phyloP scores from a whole-genome alignment of 257 asterid species.

The Solanum dulcamara region DNA sequence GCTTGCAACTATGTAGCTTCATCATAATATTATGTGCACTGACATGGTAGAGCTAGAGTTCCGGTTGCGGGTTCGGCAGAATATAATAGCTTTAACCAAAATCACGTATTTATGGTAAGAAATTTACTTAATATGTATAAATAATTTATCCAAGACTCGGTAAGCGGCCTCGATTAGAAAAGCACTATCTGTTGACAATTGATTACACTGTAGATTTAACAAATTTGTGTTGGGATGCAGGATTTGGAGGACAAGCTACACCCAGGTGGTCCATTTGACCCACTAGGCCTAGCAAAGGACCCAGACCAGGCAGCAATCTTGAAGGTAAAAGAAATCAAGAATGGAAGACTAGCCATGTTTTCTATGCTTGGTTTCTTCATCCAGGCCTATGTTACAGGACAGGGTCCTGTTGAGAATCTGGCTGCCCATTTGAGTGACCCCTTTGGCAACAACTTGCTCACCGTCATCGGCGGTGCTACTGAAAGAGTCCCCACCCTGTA shows the following conservation, averaged over 20 bases:
- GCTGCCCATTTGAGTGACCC: conserved; percentile 94
- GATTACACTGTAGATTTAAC: neutral
- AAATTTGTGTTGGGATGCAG: conserved; percentile 13
- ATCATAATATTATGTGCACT: neutral
- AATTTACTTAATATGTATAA: neutral
- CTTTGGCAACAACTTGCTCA: conserved; percentile 92
- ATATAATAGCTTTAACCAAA: too few species aligned
- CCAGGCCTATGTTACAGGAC: conserved; percentile 88
- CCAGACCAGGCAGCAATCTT: conserved; percentile 92
- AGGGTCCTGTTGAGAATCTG: conserved; percentile 93
- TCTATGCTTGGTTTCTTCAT: conserved; percentile 90
- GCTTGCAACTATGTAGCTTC: neutral
- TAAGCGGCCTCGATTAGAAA: neutral
- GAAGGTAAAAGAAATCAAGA: conserved; percentile 96
- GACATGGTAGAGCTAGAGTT: neutral
- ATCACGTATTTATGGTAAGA: neutral
- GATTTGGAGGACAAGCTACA: conserved; percentile 92
- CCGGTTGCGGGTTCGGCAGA: too few species aligned
- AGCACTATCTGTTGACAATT: neutral
- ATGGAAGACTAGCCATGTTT: conserved; percentile 91
- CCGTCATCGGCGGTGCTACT: conserved; percentile 67
- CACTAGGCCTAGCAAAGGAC: conserved; percentile 78
- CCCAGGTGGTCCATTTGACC: conserved; percentile 97
- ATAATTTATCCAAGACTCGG: neutral
- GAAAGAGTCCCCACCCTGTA: conserved; percentile 77